Conservation (phyloP, 306 rosid genomes). For the Rosa multiflora region DNA sequence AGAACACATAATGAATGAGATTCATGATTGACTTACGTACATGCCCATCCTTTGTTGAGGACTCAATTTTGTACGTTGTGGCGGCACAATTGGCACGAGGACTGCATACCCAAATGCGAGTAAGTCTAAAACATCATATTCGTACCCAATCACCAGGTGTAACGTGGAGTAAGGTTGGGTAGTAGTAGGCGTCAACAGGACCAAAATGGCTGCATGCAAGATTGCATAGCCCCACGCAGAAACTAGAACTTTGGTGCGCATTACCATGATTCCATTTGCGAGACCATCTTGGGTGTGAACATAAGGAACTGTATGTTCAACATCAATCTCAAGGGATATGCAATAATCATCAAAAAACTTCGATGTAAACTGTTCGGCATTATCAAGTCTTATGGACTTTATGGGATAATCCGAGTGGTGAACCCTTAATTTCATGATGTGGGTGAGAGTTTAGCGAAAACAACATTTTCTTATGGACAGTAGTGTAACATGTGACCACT, state of each 20-base stretch:
- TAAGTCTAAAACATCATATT: neutral
- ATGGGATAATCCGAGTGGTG: neutral
- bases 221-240: too few relatives aligned
- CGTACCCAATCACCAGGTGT: neutral
- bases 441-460: neutral
- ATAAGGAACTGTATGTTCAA: neutral
- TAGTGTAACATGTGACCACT: neutral
- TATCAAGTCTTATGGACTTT: neutral
- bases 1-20: too few relatives aligned
- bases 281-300: too few relatives aligned
- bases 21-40: too few relatives aligned
- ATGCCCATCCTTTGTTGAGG: too few relatives aligned
- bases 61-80: too few relatives aligned
- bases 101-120: neutral
- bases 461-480: neutral
- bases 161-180: neutral
- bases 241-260: too few relatives aligned
- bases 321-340: neutral
- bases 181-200: neutral
- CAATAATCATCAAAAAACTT: neutral
- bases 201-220: neutral
- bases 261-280: too few relatives aligned
- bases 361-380: neutral
- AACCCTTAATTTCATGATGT: neutral
- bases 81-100: too few relatives aligned